These are phyloP conservation scores for Candida argentea DNA, from an alignment of 805 yeast genomes.

Conservation along the genomic window DNA sequence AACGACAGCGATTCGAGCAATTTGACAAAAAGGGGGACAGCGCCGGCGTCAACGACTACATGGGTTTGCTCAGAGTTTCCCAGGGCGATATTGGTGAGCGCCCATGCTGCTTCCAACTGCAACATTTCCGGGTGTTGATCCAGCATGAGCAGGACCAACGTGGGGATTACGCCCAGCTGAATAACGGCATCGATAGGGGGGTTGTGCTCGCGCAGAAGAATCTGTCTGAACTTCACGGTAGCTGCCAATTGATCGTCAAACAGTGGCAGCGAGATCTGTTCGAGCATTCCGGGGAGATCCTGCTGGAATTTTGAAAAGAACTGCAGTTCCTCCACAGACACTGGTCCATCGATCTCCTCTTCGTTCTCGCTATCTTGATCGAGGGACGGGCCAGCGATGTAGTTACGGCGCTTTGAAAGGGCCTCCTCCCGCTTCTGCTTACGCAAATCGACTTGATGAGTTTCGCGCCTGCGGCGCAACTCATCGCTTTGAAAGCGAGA, in stretches of 20 bases:
- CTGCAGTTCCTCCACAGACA: constrained; percentile 22
- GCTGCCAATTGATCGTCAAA: constrained; percentile 78
- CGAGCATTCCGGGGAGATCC: constrained; percentile 81
- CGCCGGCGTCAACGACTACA: constrained; percentile 86
- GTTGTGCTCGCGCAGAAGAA: constrained; percentile 84
- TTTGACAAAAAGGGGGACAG: constrained; percentile 84
- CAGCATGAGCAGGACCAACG: constrained; percentile 76
- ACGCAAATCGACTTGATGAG: constrained; percentile 91
- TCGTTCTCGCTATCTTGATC: constrained; percentile 37
- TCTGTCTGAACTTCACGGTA: constrained; percentile 87
- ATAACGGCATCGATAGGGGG: constrained; percentile 95
- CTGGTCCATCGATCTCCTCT: constrained; percentile 9
- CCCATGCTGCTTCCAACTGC: constrained; percentile 99
- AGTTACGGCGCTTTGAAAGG: constrained; percentile 86
- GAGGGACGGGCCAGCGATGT: constrained; percentile 27
- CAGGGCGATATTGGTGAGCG: constrained; percentile 95
- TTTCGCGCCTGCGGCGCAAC: constrained; percentile 95
- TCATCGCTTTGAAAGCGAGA: constrained; percentile 92
- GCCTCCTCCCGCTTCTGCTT: constrained; percentile 95
- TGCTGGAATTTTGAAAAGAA: constrained; percentile 33
- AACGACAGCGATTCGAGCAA: constrained; percentile 69
- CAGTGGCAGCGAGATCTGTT: constrained; percentile 63
- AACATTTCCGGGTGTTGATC: constrained; percentile 68
- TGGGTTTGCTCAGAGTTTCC: constrained; percentile 86
- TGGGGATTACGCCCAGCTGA: constrained; percentile 88